A percentile compares a stretch with the other conserved stretches of the same genome.
phyloP scores from a whole-genome alignment of 2,329 filamentous ascomycete genomes.

The Falciphora oryzae region DNA sequence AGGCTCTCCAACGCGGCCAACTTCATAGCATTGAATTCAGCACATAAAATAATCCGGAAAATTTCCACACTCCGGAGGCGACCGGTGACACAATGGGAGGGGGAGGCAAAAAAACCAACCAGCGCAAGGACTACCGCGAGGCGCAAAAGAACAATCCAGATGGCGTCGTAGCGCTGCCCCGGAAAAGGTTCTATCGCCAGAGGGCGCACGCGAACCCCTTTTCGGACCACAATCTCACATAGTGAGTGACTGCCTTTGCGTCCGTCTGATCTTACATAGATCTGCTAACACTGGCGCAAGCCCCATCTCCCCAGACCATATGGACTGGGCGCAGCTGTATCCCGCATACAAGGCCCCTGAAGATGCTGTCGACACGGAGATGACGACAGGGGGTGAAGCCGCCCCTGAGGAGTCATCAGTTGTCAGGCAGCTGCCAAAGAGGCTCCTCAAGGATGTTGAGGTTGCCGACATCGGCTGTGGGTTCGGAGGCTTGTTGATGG shows the following conservation, averaged over 20 bases:
- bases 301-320: slow-evolving; percentile 69
- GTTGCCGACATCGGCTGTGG: slow-evolving; percentile 96
- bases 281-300: slow-evolving; percentile 38
- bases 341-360: slow-evolving; percentile 56
- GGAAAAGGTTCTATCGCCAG: slow-evolving; percentile 95
- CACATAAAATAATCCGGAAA: not conserved
- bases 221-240: slow-evolving; percentile 83
- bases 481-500: slow-evolving; percentile 86
- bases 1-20: not conserved
- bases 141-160: slow-evolving; percentile 39
- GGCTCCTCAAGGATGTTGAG: slow-evolving; percentile 66
- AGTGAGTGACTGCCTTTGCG: slow-evolving; percentile 39
- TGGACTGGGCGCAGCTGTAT: slow-evolving; percentile 88
- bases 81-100: slow-evolving; percentile 29
- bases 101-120: slow-evolving; percentile 52
- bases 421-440: slow-evolving; percentile 18
- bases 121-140: slow-evolving; percentile 60
- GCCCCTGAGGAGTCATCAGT: slow-evolving; percentile 11
- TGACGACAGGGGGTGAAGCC: slow-evolving; percentile 7
- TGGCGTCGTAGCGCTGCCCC: slow-evolving; percentile 60
- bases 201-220: slow-evolving; percentile 97
- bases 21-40: not conserved
- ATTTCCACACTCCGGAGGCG: not conserved
- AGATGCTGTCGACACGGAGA: slow-evolving; percentile 12
- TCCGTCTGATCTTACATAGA: not conserved